phyloP scores from a whole-genome alignment of 768 basidiomycete genomes.

The Guyanaporus albipodus region DNA sequence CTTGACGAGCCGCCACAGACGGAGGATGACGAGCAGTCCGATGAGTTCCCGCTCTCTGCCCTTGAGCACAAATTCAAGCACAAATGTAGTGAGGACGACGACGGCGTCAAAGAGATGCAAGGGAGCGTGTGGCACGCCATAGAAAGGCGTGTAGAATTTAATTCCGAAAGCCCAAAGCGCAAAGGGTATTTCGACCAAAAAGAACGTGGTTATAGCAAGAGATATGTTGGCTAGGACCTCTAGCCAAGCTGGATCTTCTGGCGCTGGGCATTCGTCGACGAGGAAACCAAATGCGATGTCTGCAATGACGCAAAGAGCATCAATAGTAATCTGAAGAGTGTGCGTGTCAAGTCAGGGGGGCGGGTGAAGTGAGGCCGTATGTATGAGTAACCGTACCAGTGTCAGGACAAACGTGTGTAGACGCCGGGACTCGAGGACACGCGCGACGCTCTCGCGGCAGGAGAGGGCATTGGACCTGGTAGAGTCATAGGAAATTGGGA shows the following conservation, averaged over 20 bases:
- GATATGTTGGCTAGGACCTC: slow-evolving; percentile 59
- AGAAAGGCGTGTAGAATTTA: slow-evolving; percentile 60
- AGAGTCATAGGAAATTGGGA: slow-evolving; percentile 29
- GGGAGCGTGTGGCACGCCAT: slow-evolving; percentile 46
- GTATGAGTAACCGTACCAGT: slow-evolving; percentile 44
- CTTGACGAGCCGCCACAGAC: slow-evolving; percentile 79
- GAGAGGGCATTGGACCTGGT: slow-evolving; percentile 6
- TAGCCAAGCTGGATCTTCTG: slow-evolving; percentile 57
- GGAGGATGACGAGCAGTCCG: slow-evolving; percentile 64
- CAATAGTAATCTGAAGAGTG: slow-evolving; percentile 48
- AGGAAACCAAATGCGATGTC: slow-evolving; percentile 71
- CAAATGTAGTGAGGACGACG: slow-evolving; percentile 69
- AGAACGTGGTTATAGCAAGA: slow-evolving; percentile 63
- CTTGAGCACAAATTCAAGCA: slow-evolving; percentile 64
- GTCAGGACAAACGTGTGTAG: slow-evolving; percentile 57
- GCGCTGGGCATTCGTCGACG: slow-evolving; percentile 42
- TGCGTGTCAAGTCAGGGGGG: slow-evolving; percentile 8
- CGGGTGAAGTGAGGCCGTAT: slow-evolving; percentile 18
- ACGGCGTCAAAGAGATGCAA: slow-evolving; percentile 74
- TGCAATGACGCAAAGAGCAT: slow-evolving; percentile 65
- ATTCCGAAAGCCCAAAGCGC: slow-evolving; percentile 62
- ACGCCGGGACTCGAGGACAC: slow-evolving; percentile 46
- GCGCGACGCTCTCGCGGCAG: slow-evolving; percentile 37
- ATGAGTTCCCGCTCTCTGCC: slow-evolving; percentile 71
- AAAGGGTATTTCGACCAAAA: slow-evolving; percentile 75